These are phyloP conservation scores for Knoxdaviesia capensis DNA, from an alignment of 2,329 filamentous ascomycete genomes.

Conservation along the genomic window DNA sequence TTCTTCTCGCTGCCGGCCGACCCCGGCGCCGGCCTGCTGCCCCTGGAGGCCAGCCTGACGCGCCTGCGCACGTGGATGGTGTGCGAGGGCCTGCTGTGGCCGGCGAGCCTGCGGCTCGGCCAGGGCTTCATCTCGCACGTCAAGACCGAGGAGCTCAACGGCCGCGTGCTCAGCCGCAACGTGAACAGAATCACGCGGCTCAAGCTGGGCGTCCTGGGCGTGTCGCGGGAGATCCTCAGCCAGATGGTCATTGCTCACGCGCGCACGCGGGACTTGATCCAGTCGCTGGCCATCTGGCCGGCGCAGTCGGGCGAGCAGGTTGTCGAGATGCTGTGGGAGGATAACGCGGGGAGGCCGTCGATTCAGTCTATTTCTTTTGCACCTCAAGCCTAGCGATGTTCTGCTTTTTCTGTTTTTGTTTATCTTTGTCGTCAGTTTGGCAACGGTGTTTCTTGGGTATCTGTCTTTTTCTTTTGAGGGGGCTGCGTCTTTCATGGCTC, in stretches of 20 bases:
- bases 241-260: no score
- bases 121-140: conserved; percentile 2
- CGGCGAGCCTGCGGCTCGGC: background rate
- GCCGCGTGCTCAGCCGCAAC: no score
- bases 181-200: no score
- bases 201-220: no score
- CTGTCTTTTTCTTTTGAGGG: no score
- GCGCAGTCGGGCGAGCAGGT: background rate
- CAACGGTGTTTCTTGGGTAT: no score
- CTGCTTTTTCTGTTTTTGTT: background rate
- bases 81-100: conserved; percentile 1
- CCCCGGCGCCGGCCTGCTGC: conserved; percentile 4
- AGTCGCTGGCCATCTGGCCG: no score
- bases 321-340: conserved; percentile 2
- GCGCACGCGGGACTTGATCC: no score
- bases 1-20: conserved; percentile 4
- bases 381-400: background rate
- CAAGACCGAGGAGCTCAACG: no score
- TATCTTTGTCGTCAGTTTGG: background rate
- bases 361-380: background rate
- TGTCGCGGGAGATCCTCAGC: no score
- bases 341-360: background rate
- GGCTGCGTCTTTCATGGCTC: no score
- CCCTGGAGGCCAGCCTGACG: conserved; percentile 2
- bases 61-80: conserved; percentile 3